A percentile compares a stretch with the other conserved stretches of the same genome.
phyloP scores from a whole-genome alignment of 345 rosid species.

The Excoecaria agallocha region DNA sequence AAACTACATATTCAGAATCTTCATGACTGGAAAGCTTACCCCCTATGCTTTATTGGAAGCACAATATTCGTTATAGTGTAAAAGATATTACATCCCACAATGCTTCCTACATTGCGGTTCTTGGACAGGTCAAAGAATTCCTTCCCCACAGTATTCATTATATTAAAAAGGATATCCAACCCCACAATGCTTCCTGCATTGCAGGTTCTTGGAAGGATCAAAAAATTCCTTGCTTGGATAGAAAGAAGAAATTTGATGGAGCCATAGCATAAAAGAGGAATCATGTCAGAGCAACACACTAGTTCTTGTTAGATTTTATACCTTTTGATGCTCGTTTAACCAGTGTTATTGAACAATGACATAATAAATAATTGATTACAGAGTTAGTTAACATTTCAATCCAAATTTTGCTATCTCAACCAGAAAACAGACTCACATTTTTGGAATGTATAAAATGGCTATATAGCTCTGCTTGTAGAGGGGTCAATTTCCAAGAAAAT shows the following conservation, averaged over 20 bases:
- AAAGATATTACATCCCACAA: not conserved
- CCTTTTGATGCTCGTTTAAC: constrained; percentile 96
- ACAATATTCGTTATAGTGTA: not conserved
- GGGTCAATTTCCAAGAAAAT: constrained; percentile 66
- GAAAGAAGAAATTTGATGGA: not conserved
- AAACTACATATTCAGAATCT: not conserved
- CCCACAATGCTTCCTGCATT: not conserved
- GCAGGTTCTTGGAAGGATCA: not conserved
- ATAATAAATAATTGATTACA: constrained; percentile 1
- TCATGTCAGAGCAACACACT: not conserved
- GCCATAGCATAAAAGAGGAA: not conserved
- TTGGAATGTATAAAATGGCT: constrained; percentile 93
- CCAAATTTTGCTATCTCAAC: not conserved
- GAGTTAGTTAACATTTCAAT: not conserved
- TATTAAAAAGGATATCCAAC: not conserved
- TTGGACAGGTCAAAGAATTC: not conserved
- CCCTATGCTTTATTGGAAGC: not conserved
- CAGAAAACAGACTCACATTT: constrained; percentile 56
- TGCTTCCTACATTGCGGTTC: not conserved
- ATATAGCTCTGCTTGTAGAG: constrained; percentile 82
- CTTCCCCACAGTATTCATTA: not conserved
- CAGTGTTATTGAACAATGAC: constrained; percentile 38
- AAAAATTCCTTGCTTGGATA: not conserved
- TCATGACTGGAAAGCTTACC: not conserved
- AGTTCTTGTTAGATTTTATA: constrained; percentile 16